Evolutionary conservation across 495 filamentous ascomycete species (phyloP), one percentile per base, ranked within the genome.

Genomic region (Haplographium delicatum): DNA sequence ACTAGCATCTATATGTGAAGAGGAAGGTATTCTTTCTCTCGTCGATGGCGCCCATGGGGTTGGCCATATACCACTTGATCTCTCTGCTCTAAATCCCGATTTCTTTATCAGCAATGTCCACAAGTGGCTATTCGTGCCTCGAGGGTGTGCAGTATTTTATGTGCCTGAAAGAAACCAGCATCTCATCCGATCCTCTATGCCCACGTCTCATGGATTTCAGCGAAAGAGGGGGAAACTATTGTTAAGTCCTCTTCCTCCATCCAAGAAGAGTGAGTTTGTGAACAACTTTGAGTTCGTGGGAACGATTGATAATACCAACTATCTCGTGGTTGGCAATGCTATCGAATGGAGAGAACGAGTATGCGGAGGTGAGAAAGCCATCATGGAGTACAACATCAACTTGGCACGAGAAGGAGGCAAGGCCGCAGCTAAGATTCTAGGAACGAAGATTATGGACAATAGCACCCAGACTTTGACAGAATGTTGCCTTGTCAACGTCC

Each of bases 81-180:
- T 96, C 18, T 57, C 57, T 0, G 62, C 54, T 19, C 63, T 88
- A n/a, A 72, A 83, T 28, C 81, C 86, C 0, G 90, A 96, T 54
- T 96, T 96, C 65, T 82, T 95, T 53, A 76, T 88, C 7, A 81
- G 72, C 19, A 96, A 95, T 61, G 81, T 79, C 57, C 88, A 96
- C 67, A 97, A 96, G 72, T 97, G 91, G 91, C 77, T 96, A 13
- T 86, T 81, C 58, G 80, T 81, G 9, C 91, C 90, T n/a, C 79
- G 91, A 34, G 82, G 81, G 22, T 87, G 81, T 57, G 88, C 89
- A 2, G 72, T 89, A 1, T 77, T 96, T 41, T 86, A 95, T 62
- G 88, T 94, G 1, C 82, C 87, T 0, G 46, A 67, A 8, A 73
- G 79, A 10, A 84, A 94, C 60, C 91, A 95, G 59, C 67, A 68